Evolutionary conservation across 176 grass and related monocot species (phyloP), one percentile per base, ranked within the genome.

Genomic region (Musa troglodytarum): DNA sequence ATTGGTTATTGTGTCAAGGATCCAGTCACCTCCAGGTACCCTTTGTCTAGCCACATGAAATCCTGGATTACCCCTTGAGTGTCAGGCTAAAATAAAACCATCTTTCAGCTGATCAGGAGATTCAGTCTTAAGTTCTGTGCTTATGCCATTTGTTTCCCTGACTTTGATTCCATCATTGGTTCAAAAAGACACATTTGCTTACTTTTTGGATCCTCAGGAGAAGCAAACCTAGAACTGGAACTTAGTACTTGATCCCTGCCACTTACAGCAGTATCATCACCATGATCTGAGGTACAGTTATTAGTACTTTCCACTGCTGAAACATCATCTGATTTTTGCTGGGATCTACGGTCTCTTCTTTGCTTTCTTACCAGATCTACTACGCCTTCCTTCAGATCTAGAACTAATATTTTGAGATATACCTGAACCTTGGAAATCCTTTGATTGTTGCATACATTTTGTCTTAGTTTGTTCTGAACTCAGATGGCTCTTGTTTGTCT

Each of bases 201-300:
- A 66, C 59, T 76, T 82, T 87, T 98, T 57, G 92, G 82, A 69
- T 88, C 90, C 65, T 93, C 95, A 29, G 95, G 95, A 53, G 90
- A 98, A 76, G 95, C 90, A 85, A 98, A 98, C 57, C 95, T 86
- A 52, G 95, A 98, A 78, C 90, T 96, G 69, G 92, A 96, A 82
- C 92, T 96, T 76, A 96, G 61, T 52, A 88, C 87, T 78, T 92
- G 93, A 56, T 92, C 90, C 52, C 87, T 89, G 11, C 83, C 82
- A 52, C 89, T 89, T 64, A 90, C 80, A 63, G 87, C 77, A 67
- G 87, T 83, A 34, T 92, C 90, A 85, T 92, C 87, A 81, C 89
- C 87, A 85, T 73, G 78, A 53, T 59, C 58, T 9, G 61, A 89
- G 57, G 79, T 82, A 75, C 77, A 87, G 49, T 89, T 87, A 85